Evolutionary conservation across 495 filamentous ascomycete genomes (phyloP), one percentile per base, ranked within the genome.

Genomic region (Neurospora discreta): DNA sequence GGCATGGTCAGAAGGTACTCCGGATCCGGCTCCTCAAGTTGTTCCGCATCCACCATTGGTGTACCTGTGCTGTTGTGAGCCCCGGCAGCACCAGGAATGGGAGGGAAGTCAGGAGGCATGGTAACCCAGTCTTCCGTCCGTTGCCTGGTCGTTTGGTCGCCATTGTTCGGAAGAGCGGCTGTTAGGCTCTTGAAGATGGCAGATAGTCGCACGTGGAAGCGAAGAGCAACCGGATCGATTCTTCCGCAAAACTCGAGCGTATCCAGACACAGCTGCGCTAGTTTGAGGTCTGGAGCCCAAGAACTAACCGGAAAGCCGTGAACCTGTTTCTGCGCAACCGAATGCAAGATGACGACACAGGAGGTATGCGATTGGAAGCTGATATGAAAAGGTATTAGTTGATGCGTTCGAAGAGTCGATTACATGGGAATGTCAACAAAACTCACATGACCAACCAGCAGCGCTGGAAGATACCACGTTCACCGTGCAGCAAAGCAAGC

Each of bases 381-480:
- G 52, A 9, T 46, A 15, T 80, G 39, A 1, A 2, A 2, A 0
- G 39, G 23, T 42, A 11, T 69, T 1, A 73, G 33, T 43, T 3
- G 15, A 39, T 10, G 18, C 18, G 6, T 5, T 3, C 5, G 3
- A 7, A 43, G 13, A 58, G 26, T 58, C n/a, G 16, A 10, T 13
- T 16, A 3, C 6, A 20, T 20, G 68, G 40, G 13, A 3, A 3
- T 26, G 15, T 1, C 23, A 13, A 26, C 5, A n/a, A 1, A 3
- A 26, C 77, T 71, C 71, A 81, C 78, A 80, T 81, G 18, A 80
- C 76, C n/a, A 81, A 65, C 76, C 77, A 81, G 38, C 77, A 81
- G 3, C 79, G 70, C 68, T 74, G 75, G 60, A 81, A 77, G 30
- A 81, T 72, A 13, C 77, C 76, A 4, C 72, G 69, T 38, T 81